These are phyloP conservation scores for Diaporthe amygdali DNA, from an alignment of 2,329 filamentous ascomycete species.

Conservation along the genomic window DNA sequence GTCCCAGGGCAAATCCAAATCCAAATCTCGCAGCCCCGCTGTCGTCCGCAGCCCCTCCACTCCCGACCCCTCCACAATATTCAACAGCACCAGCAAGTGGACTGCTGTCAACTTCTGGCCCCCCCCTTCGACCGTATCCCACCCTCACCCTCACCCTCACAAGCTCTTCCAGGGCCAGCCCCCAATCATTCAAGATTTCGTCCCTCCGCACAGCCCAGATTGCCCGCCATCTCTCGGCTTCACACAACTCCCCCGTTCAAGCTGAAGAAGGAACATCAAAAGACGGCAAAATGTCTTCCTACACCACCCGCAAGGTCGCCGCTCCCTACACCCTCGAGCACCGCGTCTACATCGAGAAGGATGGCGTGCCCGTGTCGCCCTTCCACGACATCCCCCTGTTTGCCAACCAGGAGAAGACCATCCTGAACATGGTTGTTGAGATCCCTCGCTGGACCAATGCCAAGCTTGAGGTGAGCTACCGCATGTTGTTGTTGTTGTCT, in stretches of 20 bases:
- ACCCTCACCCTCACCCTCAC: slow-evolving; percentile 11
- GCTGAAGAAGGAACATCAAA: neutral
- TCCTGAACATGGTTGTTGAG: slow-evolving; percentile 99
- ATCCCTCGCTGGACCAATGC: slow-evolving; percentile 99
- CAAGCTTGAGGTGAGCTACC: slow-evolving; percentile 87
- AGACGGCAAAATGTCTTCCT: slow-evolving; percentile 63
- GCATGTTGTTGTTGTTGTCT: slow-evolving; percentile 7
- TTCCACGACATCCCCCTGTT: slow-evolving; percentile 99
- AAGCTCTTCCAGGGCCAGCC: slow-evolving; percentile 28
- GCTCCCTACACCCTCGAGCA: slow-evolving; percentile 94
- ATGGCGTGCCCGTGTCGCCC: slow-evolving; percentile 90
- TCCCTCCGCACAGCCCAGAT: slow-evolving; percentile 58
- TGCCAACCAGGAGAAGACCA: slow-evolving; percentile 92
- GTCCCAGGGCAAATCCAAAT: neutral
- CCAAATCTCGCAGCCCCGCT: slow-evolving; percentile 24
- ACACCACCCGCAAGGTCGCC: slow-evolving; percentile 84
- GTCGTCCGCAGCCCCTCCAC: slow-evolving; percentile 16
- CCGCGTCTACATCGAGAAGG: slow-evolving; percentile 97
- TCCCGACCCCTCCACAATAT: slow-evolving; percentile 24
- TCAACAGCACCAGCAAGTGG: neutral
- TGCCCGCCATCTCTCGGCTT: slow-evolving; percentile 57
- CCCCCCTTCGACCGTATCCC: neutral
- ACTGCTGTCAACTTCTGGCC: slow-evolving; percentile 17
- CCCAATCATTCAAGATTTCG: slow-evolving; percentile 47
- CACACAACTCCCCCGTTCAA: slow-evolving; percentile 30